Evolutionary conservation across 139 green algal species (phyloP).

Genomic region (Coelastrella sp.): DNA sequence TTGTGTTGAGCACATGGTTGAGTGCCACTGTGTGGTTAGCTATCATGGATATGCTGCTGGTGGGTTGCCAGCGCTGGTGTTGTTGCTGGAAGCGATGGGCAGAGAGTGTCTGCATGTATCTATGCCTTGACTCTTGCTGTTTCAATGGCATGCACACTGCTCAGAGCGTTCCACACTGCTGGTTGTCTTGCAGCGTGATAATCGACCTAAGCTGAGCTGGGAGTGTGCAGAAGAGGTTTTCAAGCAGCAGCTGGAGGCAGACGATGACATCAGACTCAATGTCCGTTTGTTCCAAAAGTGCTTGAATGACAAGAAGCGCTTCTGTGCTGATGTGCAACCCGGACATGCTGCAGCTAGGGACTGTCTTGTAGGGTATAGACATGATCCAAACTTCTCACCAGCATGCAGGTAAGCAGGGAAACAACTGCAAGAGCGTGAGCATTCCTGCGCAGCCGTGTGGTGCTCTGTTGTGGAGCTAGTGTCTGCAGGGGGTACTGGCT

Average conservation of each 20-base stretch:
- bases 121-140: too few relatives aligned
- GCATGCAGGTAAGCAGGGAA: slow-evolving; percentile 57
- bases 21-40: too few relatives aligned
- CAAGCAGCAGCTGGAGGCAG: slow-evolving; percentile 84
- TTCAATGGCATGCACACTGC: too few relatives aligned
- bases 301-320: slow-evolving; percentile 65
- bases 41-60: too few relatives aligned
- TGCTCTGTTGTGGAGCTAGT: too few relatives aligned
- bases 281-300: slow-evolving; percentile 72
- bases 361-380: slow-evolving; percentile 60
- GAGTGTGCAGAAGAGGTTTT: slow-evolving; percentile 86
- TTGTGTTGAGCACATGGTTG: too few relatives aligned
- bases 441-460: neutral
- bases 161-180: too few relatives aligned
- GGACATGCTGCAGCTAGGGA: slow-evolving; percentile 57
- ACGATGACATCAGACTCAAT: slow-evolving; percentile 82
- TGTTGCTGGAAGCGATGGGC: too few relatives aligned
- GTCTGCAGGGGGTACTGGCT: too few relatives aligned
- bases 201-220: slow-evolving; percentile 60
- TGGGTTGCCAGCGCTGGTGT: too few relatives aligned
- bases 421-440: too few relatives aligned
- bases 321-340: slow-evolving; percentile 66
- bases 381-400: slow-evolving; percentile 32
- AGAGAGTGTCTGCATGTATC: too few relatives aligned
- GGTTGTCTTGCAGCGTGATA: slow-evolving; percentile 47